A percentile compares a stretch with the other conserved stretches of the same genome.
These are phyloP conservation scores for Musa itinerans DNA, from an alignment of 176 grass and related monocot genomes.

Conservation along the genomic window DNA sequence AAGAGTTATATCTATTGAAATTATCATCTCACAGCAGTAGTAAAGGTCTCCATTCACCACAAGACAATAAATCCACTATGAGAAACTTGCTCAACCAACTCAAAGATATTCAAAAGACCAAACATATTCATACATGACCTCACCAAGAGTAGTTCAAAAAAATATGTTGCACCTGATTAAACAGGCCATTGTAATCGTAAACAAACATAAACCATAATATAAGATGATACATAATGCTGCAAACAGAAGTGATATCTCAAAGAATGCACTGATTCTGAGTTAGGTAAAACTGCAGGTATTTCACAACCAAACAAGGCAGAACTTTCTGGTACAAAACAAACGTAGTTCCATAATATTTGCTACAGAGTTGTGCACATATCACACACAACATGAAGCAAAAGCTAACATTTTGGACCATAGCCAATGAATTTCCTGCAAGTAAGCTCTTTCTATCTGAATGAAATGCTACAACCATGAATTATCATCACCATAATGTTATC, in stretches of 20 bases:
- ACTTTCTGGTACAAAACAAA: too few relatives aligned
- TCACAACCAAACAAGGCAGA: too few relatives aligned
- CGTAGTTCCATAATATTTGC: too few relatives aligned
- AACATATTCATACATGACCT: background rate
- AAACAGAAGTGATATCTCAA: too few relatives aligned
- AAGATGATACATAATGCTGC: too few relatives aligned
- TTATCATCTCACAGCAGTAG: background rate
- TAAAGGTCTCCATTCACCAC: background rate
- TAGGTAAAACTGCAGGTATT: too few relatives aligned
- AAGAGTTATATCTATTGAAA: constrained; percentile 5
- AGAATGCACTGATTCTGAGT: too few relatives aligned
- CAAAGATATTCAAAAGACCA: background rate
- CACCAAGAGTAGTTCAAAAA: background rate
- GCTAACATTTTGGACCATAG: background rate
- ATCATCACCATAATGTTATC: too few relatives aligned
- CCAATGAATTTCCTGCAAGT: background rate
- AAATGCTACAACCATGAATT: background rate
- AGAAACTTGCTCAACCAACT: constrained; percentile 1
- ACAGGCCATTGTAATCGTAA: too few relatives aligned
- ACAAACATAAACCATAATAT: too few relatives aligned
- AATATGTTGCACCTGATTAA: background rate
- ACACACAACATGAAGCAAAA: background rate
- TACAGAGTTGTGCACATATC: too few relatives aligned
- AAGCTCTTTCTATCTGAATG: background rate
- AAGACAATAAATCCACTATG: background rate